Percentiles rank a stretch among this genome's conserved stretches.
Evolutionary conservation across 1,284 basidiomycete species (phyloP).

Genomic region (Ceraceosorus bombacis): DNA sequence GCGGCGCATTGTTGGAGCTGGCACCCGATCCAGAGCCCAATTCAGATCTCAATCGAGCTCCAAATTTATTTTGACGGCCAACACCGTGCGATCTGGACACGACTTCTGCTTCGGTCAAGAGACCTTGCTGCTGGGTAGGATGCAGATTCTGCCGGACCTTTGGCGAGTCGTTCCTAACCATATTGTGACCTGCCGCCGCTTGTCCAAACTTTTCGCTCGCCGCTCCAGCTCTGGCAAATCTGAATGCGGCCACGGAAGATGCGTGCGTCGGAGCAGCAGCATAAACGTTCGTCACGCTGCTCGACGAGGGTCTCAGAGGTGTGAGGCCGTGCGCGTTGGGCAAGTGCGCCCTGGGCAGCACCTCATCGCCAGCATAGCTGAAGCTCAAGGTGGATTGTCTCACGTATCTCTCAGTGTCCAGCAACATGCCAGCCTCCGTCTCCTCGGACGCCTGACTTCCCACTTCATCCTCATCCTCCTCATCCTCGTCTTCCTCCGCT

Average conservation of each 20-base stretch:
- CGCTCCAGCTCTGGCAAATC: not conserved
- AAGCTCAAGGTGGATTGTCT: conserved; percentile 35
- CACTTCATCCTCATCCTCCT: conserved; percentile 16
- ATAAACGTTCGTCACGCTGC: not conserved
- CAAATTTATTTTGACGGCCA: conserved; percentile 2
- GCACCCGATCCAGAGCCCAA: not conserved
- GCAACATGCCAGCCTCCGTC: conserved; percentile 21
- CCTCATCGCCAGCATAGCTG: conserved; percentile 33
- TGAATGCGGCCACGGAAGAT: not conserved
- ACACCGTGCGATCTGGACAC: not conserved
- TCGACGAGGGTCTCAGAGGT: not conserved
- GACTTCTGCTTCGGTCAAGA: not conserved
- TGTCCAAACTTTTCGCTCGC: not conserved
- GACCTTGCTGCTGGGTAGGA: not conserved
- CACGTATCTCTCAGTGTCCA: conserved; percentile 26
- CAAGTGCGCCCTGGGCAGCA: conserved; percentile 20
- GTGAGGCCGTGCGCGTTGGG: too few relatives aligned
- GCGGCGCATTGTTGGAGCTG: too few relatives aligned
- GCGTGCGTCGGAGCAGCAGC: not conserved
- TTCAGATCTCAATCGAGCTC: not conserved
- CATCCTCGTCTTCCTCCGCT: conserved; percentile 23
- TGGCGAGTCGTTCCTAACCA: not conserved
- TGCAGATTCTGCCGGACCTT: not conserved
- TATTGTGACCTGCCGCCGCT: not conserved
- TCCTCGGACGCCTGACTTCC: conserved; percentile 18